phyloP scores from a whole-genome alignment of 2,329 filamentous ascomycete genomes.

The Paraconiothyrium sp. region DNA sequence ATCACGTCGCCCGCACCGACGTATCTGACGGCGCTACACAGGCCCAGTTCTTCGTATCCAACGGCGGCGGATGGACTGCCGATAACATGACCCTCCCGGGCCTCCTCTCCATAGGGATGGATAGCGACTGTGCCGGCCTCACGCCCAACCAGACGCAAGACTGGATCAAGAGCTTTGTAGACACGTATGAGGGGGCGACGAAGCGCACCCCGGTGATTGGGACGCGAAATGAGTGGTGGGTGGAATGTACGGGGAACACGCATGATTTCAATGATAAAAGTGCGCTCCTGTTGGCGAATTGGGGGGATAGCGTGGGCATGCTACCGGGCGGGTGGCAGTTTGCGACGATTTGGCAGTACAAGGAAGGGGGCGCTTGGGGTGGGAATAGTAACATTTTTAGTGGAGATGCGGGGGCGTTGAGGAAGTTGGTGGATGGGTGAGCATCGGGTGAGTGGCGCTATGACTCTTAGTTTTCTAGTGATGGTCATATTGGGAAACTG shows the following conservation, averaged over 20 bases:
- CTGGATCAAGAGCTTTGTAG: slow-evolving; percentile 64
- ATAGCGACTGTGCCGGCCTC: slow-evolving; percentile 27
- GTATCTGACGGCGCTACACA: slow-evolving; percentile 57
- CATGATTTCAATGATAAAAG: slow-evolving; percentile 57
- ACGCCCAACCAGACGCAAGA: slow-evolving; percentile 53
- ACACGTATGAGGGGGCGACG: slow-evolving; percentile 59
- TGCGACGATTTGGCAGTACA: slow-evolving; percentile 66
- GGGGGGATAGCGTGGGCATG: slow-evolving; percentile 53
- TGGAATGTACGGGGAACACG: slow-evolving; percentile 61
- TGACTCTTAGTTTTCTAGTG: not conserved
- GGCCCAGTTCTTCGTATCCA: slow-evolving; percentile 61
- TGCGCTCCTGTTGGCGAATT: slow-evolving; percentile 61
- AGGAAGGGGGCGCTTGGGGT: slow-evolving; percentile 59
- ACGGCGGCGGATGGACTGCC: slow-evolving; percentile 64
- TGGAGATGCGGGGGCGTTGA: slow-evolving; percentile 50
- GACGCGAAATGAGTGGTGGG: slow-evolving; percentile 65
- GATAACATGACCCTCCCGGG: slow-evolving; percentile 66
- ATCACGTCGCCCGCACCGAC: slow-evolving; percentile 64
- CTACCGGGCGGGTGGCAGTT: slow-evolving; percentile 63
- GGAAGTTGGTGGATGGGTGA: slow-evolving; percentile 42
- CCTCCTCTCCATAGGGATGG: slow-evolving; percentile 59
- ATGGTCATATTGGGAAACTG: not conserved
- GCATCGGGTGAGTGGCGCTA: slow-evolving; percentile 17
- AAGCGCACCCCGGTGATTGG: slow-evolving; percentile 64
- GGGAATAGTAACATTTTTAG: slow-evolving; percentile 65